These are phyloP conservation scores for cucumber (Cucumis sativus) DNA, from an alignment of 306 rosid species.

Conservation along the genomic window DNA sequence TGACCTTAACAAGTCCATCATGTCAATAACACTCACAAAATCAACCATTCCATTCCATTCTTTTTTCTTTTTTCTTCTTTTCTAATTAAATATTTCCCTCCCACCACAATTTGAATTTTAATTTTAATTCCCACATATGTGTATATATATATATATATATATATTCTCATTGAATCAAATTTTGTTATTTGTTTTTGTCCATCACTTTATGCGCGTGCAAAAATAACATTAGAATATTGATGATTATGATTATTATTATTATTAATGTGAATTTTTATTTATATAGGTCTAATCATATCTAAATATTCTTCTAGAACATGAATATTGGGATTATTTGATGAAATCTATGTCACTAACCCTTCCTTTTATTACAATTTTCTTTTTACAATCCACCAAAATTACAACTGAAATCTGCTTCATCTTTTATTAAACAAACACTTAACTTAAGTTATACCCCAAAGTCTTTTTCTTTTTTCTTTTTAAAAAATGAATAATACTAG, in stretches of 20 bases:
- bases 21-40: not conserved
- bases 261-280: not conserved
- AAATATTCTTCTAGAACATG: not conserved
- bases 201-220: not conserved
- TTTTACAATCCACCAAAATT: too few relatives aligned
- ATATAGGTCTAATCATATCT: not conserved
- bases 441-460: too few relatives aligned
- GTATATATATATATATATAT: not conserved
- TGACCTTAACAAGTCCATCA: constrained; percentile 1
- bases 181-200: not conserved
- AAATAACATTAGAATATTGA: not conserved
- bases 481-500: too few relatives aligned
- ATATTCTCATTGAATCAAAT: not conserved
- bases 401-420: too few relatives aligned
- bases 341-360: not conserved
- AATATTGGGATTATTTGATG: not conserved
- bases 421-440: too few relatives aligned
- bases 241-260: too few relatives aligned
- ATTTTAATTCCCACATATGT: not conserved
- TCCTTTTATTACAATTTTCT: not conserved
- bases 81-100: not conserved
- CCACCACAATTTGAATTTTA: not conserved
- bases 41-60: not conserved
- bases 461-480: too few relatives aligned
- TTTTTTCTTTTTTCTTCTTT: too few relatives aligned